Evolutionary conservation across 345 rosid genomes (phyloP).

Genomic region (Euphorbia tirucalli): DNA sequence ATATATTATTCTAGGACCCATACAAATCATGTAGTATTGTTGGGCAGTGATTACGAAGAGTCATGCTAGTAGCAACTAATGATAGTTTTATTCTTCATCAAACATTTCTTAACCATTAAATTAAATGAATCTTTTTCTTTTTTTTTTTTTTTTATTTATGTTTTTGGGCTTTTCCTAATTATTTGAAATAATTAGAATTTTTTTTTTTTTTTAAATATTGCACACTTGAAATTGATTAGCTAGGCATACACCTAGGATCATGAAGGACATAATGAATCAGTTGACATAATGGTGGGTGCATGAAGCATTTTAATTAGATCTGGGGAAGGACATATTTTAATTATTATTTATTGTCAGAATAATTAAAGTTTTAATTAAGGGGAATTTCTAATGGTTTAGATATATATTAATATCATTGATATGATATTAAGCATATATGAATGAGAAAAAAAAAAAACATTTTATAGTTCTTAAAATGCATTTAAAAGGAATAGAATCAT

Average conservation of each 20-base stretch:
- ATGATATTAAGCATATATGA: too few relatives aligned
- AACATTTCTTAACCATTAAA: background rate
- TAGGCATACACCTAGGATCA: background rate
- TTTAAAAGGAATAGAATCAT: too few relatives aligned
- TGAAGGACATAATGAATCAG: background rate
- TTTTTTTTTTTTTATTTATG: background rate
- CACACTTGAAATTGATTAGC: background rate
- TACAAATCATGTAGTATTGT: conserved; percentile 16
- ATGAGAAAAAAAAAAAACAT: background rate
- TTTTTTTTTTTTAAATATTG: background rate
- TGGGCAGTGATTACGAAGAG: conserved; percentile 14
- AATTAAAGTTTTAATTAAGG: background rate
- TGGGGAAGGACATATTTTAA: background rate
- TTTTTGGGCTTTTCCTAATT: background rate
- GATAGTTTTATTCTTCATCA: conserved; percentile 9
- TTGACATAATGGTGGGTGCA: background rate
- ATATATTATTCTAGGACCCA: conserved; percentile 19
- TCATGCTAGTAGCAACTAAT: conserved; percentile 19
- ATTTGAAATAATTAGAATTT: background rate
- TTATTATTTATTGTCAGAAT: background rate
- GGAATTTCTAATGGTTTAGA: conserved; percentile 8
- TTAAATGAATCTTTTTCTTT: background rate
- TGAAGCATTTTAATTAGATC: background rate
- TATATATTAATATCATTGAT: conserved; percentile 2
- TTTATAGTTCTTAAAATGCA: too few relatives aligned